Percentiles rank a stretch among this genome's conserved stretches.
These are phyloP conservation scores for Chaetomium fimeti DNA, from an alignment of 495 filamentous ascomycete species.

Conservation along the genomic window DNA sequence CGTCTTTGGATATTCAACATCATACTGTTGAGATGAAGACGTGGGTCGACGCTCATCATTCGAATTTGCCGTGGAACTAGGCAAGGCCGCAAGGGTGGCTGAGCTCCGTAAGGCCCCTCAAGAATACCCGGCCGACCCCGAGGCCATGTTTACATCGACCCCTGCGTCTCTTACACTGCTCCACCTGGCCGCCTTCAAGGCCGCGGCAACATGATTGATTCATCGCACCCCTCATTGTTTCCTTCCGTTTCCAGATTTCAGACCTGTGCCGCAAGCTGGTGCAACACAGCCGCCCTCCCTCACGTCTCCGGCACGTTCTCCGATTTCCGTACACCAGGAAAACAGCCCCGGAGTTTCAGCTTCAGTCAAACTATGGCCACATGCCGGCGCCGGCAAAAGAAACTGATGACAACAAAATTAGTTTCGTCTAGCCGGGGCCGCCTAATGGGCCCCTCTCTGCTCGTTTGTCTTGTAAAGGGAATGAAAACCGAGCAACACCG, in stretches of 20 bases:
- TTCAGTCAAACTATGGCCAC: conserved; percentile 6
- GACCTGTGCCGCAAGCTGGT: conserved; percentile 19
- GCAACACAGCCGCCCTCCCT: not conserved
- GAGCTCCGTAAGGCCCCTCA: conserved; percentile 17
- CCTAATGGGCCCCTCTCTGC: conserved; percentile 12
- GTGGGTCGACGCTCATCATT: not conserved
- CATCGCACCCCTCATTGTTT: conserved; percentile 15
- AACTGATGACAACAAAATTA: not conserved
- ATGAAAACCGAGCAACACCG: conserved; percentile 11
- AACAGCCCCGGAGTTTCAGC: not conserved
- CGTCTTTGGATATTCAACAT: conserved; percentile 17
- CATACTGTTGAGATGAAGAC: not conserved
- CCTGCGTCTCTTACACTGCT: not conserved
- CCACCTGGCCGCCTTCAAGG: conserved; percentile 23
- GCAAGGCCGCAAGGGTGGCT: conserved; percentile 21
- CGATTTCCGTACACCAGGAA: not conserved
- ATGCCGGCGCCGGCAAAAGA: not conserved
- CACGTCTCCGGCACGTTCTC: not conserved
- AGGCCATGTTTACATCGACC: conserved; percentile 21
- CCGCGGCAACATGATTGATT: conserved; percentile 28
- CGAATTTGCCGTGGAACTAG: not conserved
- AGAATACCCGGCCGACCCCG: conserved; percentile 17
- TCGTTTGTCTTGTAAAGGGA: not conserved
- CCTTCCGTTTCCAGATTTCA: conserved; percentile 29
- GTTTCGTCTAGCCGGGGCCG: conserved; percentile 10